Percentiles rank a stretch among this genome's conserved stretches.
phyloP scores from a whole-genome alignment of 768 basidiomycete genomes.

The Amanita molliuscula region DNA sequence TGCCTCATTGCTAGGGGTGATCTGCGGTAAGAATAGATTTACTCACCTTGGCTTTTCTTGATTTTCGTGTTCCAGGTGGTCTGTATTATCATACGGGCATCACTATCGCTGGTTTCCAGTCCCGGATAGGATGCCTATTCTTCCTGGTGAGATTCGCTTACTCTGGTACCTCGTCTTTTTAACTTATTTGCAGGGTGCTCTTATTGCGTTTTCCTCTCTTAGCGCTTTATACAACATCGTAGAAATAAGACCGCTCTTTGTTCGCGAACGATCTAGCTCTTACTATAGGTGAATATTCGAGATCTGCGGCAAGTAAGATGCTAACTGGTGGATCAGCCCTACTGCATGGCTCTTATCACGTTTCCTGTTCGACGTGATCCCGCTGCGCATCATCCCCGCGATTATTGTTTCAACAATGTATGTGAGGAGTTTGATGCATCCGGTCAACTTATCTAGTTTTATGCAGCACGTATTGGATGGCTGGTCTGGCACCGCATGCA shows the following conservation, averaged over 20 bases:
- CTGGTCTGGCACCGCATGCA: constrained; percentile 70
- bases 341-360: constrained; percentile 88
- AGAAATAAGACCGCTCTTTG: constrained; percentile 75
- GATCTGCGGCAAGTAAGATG: constrained; percentile 2
- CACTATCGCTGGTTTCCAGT: constrained; percentile 90
- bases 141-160: constrained; percentile 52
- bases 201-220: constrained; percentile 85
- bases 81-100: constrained; percentile 73
- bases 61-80: constrained; percentile 41
- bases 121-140: constrained; percentile 87
- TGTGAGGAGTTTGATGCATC: constrained; percentile 17
- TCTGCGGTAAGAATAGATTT: constrained; percentile 52
- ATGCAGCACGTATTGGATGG: constrained; percentile 87
- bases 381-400: constrained; percentile 81
- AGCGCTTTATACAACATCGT: constrained; percentile 88
- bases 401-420: constrained; percentile 80
- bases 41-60: not conserved
- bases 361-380: constrained; percentile 82
- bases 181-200: constrained; percentile 49
- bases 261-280: constrained; percentile 75
- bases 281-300: constrained; percentile 61
- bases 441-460: not conserved
- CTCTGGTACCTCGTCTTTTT: not conserved
- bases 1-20: constrained; percentile 69
- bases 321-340: constrained; percentile 36